Percentiles rank a stretch among this genome's conserved stretches.
Evolutionary conservation across 441 rosid genomes (phyloP).

Genomic region (Croton setiger): DNA sequence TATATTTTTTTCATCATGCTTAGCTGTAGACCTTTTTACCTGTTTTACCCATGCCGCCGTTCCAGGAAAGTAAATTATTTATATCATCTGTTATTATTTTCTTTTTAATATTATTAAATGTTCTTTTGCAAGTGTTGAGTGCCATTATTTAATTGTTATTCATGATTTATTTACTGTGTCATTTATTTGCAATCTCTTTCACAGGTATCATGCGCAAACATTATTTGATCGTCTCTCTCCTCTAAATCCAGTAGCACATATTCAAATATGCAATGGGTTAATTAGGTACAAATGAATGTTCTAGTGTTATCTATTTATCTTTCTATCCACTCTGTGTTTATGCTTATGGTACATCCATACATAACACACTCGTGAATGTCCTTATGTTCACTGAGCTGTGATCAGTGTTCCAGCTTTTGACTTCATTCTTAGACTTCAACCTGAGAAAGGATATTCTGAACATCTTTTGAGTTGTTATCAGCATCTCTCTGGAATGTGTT

Average conservation of each 20-base stretch:
- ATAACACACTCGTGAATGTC: not conserved
- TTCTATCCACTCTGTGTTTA: not conserved
- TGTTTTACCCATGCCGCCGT: too few relatives aligned
- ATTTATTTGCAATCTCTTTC: conserved; percentile 13
- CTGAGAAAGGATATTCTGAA: not conserved
- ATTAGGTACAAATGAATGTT: conserved; percentile 53
- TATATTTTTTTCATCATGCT: not conserved
- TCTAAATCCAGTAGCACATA: conserved; percentile 93
- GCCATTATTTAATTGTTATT: not conserved
- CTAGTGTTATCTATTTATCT: not conserved
- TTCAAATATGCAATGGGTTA: conserved; percentile 74
- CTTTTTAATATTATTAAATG: not conserved
- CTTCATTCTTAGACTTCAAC: not conserved
- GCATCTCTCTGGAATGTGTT: not conserved
- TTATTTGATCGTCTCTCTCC: conserved; percentile 80
- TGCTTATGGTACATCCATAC: not conserved
- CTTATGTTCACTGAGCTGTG: not conserved
- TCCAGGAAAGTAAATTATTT: not conserved
- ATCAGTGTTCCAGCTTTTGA: not conserved
- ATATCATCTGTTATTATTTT: not conserved
- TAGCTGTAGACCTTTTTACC: not conserved
- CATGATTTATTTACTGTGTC: conserved; percentile 10
- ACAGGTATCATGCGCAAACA: conserved; percentile 89
- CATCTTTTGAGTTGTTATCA: not conserved
- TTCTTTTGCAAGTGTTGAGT: not conserved